phyloP scores from a whole-genome alignment of 2,329 filamentous ascomycete species.

The Trichoderma atrobrunneum region DNA sequence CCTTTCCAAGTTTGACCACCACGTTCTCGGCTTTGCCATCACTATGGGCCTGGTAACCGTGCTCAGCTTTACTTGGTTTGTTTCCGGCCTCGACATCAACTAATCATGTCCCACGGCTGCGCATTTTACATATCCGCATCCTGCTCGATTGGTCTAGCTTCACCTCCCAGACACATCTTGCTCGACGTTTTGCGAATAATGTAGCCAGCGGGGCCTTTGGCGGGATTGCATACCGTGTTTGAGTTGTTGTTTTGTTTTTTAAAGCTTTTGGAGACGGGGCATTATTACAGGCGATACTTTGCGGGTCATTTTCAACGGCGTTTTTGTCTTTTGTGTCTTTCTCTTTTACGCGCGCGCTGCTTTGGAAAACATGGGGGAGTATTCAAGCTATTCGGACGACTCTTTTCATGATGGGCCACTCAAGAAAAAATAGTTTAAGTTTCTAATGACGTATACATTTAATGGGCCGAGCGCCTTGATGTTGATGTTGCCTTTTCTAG shows the following conservation, averaged over 20 bases:
- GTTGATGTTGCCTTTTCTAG: not conserved
- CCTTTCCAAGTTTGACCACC: slow-evolving; percentile 44
- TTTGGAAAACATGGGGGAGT: slow-evolving; percentile 15
- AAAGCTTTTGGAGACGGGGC: not conserved
- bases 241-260: not conserved
- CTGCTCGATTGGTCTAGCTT: not conserved
- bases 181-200: not conserved
- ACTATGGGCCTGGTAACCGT: slow-evolving; percentile 56
- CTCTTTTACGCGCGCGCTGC: not conserved
- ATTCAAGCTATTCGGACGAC: slow-evolving; percentile 15
- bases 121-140: not conserved
- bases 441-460: slow-evolving; percentile 21
- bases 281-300: slow-evolving; percentile 8
- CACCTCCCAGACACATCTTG: not conserved
- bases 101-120: slow-evolving; percentile 14
- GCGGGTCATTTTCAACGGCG: slow-evolving; percentile 14
- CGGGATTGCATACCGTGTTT: not conserved
- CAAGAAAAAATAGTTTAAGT: slow-evolving; percentile 13
- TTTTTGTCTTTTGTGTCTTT: slow-evolving; percentile 15
- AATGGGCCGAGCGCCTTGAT: slow-evolving; percentile 15
- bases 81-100: slow-evolving; percentile 47
- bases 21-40: slow-evolving; percentile 49
- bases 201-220: not conserved
- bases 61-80: slow-evolving; percentile 63
- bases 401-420: slow-evolving; percentile 17